A percentile compares a stretch with the other conserved stretches of the same genome.
These are phyloP conservation scores for Colletotrichum sp. DNA, from an alignment of 2,329 filamentous ascomycete species.

Conservation along the genomic window DNA sequence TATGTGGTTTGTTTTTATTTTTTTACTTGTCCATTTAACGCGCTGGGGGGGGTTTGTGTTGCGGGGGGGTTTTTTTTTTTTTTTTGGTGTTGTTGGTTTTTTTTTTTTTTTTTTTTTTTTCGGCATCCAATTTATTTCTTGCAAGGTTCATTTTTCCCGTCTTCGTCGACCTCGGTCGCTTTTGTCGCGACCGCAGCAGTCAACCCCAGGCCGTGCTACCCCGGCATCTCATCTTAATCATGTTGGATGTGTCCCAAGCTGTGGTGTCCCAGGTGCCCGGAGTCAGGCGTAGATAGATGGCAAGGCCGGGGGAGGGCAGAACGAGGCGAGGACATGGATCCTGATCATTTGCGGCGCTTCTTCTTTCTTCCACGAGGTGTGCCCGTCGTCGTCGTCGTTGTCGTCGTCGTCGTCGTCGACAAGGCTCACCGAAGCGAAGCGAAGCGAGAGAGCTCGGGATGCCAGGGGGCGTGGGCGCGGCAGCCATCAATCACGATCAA, in stretches of 20 bases:
- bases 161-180: neutral
- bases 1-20: no score
- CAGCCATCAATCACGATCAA: slow-evolving; percentile 1
- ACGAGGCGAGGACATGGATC: slow-evolving; percentile 11
- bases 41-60: no score
- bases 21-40: no score
- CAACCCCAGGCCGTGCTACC: neutral
- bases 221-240: slow-evolving; percentile 15
- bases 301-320: neutral
- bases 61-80: no score
- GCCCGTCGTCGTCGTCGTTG: neutral
- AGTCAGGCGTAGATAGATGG: neutral
- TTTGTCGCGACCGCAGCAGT: neutral
- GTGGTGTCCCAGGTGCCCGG: slow-evolving; percentile 4
- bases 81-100: no score
- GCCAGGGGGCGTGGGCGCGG: neutral
- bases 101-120: neutral
- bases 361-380: neutral
- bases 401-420: neutral
- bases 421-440: neutral
- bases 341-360: slow-evolving; percentile 8
- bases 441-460: neutral
- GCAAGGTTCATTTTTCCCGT: neutral
- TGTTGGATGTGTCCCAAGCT: neutral
- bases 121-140: neutral